Conservation (phyloP, 371 early-diverging fungal genomes). For the Lichtheimia hyalospora region DNA sequence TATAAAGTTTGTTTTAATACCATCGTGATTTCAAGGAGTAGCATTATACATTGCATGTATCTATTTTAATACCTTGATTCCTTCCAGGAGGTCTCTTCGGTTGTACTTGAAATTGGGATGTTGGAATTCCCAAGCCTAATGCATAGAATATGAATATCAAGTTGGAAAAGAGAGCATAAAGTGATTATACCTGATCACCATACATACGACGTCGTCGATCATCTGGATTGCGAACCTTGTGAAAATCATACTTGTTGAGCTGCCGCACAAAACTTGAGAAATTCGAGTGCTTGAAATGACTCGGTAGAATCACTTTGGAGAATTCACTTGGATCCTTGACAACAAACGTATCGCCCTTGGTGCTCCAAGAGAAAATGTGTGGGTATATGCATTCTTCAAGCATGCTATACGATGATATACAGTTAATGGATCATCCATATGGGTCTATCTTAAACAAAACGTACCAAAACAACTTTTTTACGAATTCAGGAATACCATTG, state of each 20-base stretch:
- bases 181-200: constrained; percentile 59
- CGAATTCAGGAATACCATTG: constrained; percentile 44
- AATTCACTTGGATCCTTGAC: constrained; percentile 79
- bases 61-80: constrained; percentile 39
- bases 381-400: constrained; percentile 69
- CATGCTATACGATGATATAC: constrained; percentile 39
- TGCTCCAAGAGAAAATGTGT: constrained; percentile 73
- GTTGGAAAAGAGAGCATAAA: background rate
- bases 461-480: constrained; percentile 49
- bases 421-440: background rate
- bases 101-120: constrained; percentile 73
- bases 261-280: constrained; percentile 94
- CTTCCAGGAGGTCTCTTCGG: constrained; percentile 62
- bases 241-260: constrained; percentile 93
- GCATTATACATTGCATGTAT: too few species aligned
- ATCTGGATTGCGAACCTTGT: constrained; percentile 70
- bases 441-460: background rate
- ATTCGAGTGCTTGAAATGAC: constrained; percentile 91
- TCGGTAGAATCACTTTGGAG: constrained; percentile 73
- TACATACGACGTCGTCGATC: constrained; percentile 61
- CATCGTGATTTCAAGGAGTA: background rate
- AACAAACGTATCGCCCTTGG: constrained; percentile 80
- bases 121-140: constrained; percentile 74
- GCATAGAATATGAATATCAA: background rate
- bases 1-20: background rate